Percentiles rank a stretch among this genome's conserved stretches.
These are phyloP conservation scores for Hirsutella minnesotensis DNA, from an alignment of 2,329 filamentous ascomycete species.

Conservation along the genomic window DNA sequence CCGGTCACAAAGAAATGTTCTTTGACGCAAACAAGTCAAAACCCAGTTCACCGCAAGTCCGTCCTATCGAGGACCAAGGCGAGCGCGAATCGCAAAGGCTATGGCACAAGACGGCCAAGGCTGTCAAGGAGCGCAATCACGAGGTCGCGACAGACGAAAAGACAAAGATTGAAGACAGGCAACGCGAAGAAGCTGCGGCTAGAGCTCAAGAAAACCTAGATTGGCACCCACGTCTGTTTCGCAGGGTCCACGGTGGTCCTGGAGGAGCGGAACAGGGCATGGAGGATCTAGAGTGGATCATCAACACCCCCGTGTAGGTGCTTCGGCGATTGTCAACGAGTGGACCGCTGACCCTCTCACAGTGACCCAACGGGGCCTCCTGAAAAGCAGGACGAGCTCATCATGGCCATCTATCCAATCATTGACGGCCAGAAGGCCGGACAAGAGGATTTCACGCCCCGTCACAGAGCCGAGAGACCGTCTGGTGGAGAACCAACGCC, in stretches of 20 bases:
- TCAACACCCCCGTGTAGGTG: slow-evolving; percentile 72
- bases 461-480: slow-evolving; percentile 13
- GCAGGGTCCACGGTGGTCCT: slow-evolving; percentile 57
- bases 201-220: slow-evolving; percentile 68
- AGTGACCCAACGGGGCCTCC: slow-evolving; percentile 38
- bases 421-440: slow-evolving; percentile 59
- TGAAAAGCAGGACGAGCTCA: slow-evolving; percentile 64
- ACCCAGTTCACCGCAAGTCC: slow-evolving; percentile 59
- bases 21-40: slow-evolving; percentile 77
- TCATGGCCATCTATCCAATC: slow-evolving; percentile 77
- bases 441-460: slow-evolving; percentile 44
- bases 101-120: slow-evolving; percentile 72
- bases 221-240: slow-evolving; percentile 83
- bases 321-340: too few species aligned
- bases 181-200: slow-evolving; percentile 76
- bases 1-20: slow-evolving; percentile 75
- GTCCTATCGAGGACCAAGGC: slow-evolving; percentile 76
- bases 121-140: slow-evolving; percentile 77
- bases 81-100: slow-evolving; percentile 82
- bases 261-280: slow-evolving; percentile 67
- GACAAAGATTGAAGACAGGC: slow-evolving; percentile 86
- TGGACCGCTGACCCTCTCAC: slow-evolving; percentile 6
- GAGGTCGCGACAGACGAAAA: slow-evolving; percentile 88
- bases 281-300: slow-evolving; percentile 89
- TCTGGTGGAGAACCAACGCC: background rate